Evolutionary conservation across 1,284 basidiomycete genomes (phyloP).

Genomic region (Fomitiporia mediterranea): DNA sequence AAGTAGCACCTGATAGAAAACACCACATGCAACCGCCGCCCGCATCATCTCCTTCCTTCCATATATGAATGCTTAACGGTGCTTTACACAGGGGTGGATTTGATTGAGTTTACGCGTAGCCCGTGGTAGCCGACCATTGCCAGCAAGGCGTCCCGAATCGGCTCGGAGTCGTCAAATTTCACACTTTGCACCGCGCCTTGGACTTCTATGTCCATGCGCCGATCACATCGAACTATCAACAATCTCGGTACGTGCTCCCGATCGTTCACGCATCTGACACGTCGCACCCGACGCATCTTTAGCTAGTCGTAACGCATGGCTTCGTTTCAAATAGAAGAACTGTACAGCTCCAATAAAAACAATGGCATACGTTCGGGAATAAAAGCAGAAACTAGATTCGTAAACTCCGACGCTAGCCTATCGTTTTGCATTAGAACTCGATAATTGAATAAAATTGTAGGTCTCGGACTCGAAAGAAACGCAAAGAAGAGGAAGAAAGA

Average conservation of each 20-base stretch:
- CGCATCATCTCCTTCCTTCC: background rate
- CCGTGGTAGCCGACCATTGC: background rate
- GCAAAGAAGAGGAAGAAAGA: background rate
- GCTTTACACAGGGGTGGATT: too few relatives aligned
- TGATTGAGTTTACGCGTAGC: background rate
- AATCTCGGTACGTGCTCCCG: background rate
- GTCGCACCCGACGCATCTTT: background rate
- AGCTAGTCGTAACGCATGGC: background rate
- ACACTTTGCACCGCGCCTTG: background rate
- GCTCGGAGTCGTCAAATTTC: background rate
- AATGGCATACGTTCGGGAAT: background rate
- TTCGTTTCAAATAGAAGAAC: slow-evolving; percentile 1
- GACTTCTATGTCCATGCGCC: background rate
- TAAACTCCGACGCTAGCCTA: background rate
- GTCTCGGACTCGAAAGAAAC: background rate
- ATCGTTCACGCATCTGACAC: background rate
- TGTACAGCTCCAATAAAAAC: slow-evolving; percentile 1
- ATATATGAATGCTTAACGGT: background rate
- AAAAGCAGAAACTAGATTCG: background rate
- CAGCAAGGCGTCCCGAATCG: slow-evolving; percentile 3
- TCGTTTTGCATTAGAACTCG: slow-evolving; percentile 1
- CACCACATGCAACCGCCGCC: background rate
- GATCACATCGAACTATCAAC: background rate
- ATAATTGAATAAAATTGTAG: too few relatives aligned
- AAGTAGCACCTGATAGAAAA: background rate